Conservation (phyloP, 2,329 filamentous ascomycete genomes). For the Phoma sp. region DNA sequence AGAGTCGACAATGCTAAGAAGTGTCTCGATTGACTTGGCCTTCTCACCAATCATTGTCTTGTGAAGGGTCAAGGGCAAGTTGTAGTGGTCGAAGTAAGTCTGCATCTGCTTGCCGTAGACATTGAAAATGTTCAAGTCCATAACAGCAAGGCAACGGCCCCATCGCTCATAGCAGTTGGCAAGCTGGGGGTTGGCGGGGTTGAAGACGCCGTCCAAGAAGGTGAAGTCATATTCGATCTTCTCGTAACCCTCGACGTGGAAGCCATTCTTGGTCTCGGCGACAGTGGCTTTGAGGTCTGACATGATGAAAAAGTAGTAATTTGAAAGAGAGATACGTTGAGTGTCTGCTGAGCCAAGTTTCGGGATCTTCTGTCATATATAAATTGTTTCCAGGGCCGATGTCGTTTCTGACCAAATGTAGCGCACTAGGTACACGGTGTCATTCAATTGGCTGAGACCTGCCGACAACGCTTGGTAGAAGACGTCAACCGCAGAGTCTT, state of each 20-base stretch:
- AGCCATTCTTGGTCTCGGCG: conserved; percentile 66
- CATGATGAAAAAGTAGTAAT: conserved; percentile 55
- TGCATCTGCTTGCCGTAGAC: conserved; percentile 71
- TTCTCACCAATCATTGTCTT: conserved; percentile 78
- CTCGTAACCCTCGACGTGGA: conserved; percentile 75
- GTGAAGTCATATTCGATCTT: conserved; percentile 79
- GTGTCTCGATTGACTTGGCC: conserved; percentile 73
- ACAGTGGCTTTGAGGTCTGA: conserved; percentile 71
- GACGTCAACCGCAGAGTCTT: conserved; percentile 37
- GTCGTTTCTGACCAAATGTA: conserved; percentile 19
- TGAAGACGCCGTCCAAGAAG: conserved; percentile 73
- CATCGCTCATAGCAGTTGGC: conserved; percentile 69
- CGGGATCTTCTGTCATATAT: conserved; percentile 26
- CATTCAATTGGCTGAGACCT: conserved; percentile 31
- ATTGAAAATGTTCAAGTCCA: conserved; percentile 73
- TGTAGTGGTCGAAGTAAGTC: conserved; percentile 69
- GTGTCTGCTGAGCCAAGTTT: conserved; percentile 24
- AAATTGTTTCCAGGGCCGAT: conserved; percentile 16
- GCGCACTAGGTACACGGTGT: conserved; percentile 23
- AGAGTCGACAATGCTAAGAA: conserved; percentile 72
- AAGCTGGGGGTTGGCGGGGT: conserved; percentile 64
- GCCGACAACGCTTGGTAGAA: conserved; percentile 19
- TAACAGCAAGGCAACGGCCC: conserved; percentile 70
- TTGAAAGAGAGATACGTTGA: conserved; percentile 31
- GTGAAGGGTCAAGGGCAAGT: conserved; percentile 68